Percentiles rank a stretch among this genome's conserved stretches.
These are phyloP conservation scores for Lojkania enalia DNA, from an alignment of 2,329 filamentous ascomycete genomes.

Conservation along the genomic window DNA sequence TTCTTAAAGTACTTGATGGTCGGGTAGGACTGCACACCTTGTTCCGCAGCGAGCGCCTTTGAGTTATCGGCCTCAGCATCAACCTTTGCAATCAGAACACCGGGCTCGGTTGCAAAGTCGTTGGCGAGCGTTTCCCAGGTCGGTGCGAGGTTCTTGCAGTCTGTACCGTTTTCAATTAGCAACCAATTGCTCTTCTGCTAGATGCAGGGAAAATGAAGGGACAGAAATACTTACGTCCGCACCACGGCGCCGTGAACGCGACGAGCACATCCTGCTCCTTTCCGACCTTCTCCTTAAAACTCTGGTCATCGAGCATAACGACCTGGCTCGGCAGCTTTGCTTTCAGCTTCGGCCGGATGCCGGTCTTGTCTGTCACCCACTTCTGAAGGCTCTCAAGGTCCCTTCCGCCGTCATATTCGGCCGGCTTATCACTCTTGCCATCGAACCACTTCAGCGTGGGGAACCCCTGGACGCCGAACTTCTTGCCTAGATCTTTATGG, in stretches of 20 bases:
- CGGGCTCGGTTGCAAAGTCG: slow-evolving; percentile 76
- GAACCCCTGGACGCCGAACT: slow-evolving; percentile 90
- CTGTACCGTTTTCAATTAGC: slow-evolving; percentile 53
- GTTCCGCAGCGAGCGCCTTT: slow-evolving; percentile 74
- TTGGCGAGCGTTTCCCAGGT: slow-evolving; percentile 84
- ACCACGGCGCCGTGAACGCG: slow-evolving; percentile 98
- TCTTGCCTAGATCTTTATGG: slow-evolving; percentile 80
- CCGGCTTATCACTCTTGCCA: slow-evolving; percentile 83
- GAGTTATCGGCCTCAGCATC: slow-evolving; percentile 87
- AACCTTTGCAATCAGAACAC: slow-evolving; percentile 89
- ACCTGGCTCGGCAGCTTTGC: slow-evolving; percentile 74
- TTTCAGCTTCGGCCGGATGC: slow-evolving; percentile 77
- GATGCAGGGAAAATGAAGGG: background rate
- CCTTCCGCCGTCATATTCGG: slow-evolving; percentile 83
- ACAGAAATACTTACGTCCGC: slow-evolving; percentile 89
- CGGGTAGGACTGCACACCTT: slow-evolving; percentile 84
- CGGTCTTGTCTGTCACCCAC: slow-evolving; percentile 87
- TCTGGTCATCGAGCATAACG: slow-evolving; percentile 75
- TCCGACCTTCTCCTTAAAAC: slow-evolving; percentile 78
- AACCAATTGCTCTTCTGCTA: background rate
- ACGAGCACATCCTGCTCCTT: slow-evolving; percentile 88
- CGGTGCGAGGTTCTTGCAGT: slow-evolving; percentile 95
- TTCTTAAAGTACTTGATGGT: slow-evolving; percentile 98
- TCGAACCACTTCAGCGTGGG: slow-evolving; percentile 98
- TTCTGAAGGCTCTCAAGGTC: slow-evolving; percentile 81